Percentiles rank a stretch among this genome's conserved stretches.
phyloP scores from a whole-genome alignment of 164 flowering plant species.

The Dillenia suffruticosa region DNA sequence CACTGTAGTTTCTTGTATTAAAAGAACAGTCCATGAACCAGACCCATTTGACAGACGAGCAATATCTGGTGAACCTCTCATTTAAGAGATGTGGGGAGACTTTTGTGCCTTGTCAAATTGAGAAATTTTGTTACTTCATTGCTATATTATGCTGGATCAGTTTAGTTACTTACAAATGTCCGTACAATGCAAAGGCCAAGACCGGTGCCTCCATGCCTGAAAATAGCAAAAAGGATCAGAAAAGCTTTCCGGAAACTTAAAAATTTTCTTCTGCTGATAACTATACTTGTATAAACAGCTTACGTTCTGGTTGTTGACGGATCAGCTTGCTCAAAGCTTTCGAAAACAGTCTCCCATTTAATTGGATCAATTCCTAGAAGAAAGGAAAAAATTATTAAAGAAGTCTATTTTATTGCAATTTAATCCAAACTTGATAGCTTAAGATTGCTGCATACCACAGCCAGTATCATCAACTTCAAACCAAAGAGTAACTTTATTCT shows the following conservation, averaged over 20 bases:
- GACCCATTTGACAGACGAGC: too few species aligned
- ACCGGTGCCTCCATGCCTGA: constrained; percentile 99
- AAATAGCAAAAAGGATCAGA: constrained; percentile 15
- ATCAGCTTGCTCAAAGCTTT: constrained; percentile 99
- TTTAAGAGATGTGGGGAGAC: too few species aligned
- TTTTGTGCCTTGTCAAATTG: too few species aligned
- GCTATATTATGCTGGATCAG: too few species aligned
- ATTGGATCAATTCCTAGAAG: constrained; percentile 83
- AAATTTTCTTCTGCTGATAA: background rate
- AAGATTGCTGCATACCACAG: constrained; percentile 59
- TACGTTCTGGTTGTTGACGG: constrained; percentile 93
- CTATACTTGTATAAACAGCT: constrained; percentile 17
- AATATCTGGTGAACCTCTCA: too few species aligned
- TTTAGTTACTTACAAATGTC: constrained; percentile 63
- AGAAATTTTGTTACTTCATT: too few species aligned
- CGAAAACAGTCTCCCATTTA: constrained; percentile 99
- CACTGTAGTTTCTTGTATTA: too few species aligned
- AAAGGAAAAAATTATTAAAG: background rate
- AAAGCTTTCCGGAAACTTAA: constrained; percentile 1
- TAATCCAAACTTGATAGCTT: background rate
- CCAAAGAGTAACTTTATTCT: constrained; percentile 59
- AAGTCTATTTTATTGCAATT: background rate
- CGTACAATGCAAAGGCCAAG: constrained; percentile 97
- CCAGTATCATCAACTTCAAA: constrained; percentile 98
- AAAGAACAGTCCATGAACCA: too few species aligned